Conservation (phyloP, 2,329 filamentous ascomycete species). For the Neodidymelliopsis sp. region DNA sequence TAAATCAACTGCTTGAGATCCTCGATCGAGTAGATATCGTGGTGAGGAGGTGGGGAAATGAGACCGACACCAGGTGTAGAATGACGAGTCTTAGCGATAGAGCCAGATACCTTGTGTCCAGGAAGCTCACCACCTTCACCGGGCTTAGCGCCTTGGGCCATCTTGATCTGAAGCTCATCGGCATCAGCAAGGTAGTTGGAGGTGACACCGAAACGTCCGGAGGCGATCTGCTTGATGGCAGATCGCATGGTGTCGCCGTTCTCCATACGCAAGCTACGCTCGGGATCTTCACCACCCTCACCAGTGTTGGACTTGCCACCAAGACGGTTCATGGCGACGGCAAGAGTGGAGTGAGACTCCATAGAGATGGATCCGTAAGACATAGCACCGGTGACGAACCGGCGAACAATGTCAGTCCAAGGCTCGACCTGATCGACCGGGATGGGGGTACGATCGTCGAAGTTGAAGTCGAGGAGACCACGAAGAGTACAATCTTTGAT, state of each 20-base stretch:
- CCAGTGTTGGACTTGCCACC: constrained; percentile 98
- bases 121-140: constrained; percentile 97
- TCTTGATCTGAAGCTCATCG: constrained; percentile 98
- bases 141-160: constrained; percentile 98
- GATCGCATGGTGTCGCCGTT: constrained; percentile 98
- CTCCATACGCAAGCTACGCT: constrained; percentile 83
- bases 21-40: constrained; percentile 98
- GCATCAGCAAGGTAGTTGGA: constrained; percentile 94
- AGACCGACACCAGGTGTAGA: constrained; percentile 95
- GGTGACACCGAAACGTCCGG: constrained; percentile 94
- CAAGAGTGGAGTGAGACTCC: constrained; percentile 95
- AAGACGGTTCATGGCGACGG: constrained; percentile 95
- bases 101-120: constrained; percentile 93
- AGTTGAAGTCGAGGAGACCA: constrained; percentile 94
- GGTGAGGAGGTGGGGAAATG: constrained; percentile 94
- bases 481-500: constrained; percentile 96
- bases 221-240: constrained; percentile 96
- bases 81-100: constrained; percentile 92
- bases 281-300: constrained; percentile 94
- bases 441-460: constrained; percentile 82
- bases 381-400: constrained; percentile 97
- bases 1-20: constrained; percentile 98
- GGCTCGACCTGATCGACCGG: constrained; percentile 97
- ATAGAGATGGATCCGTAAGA: constrained; percentile 98
- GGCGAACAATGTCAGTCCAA: constrained; percentile 96